Evolutionary conservation across 2,329 filamentous ascomycete species (phyloP).

Genomic region (Trichophyton simii): DNA sequence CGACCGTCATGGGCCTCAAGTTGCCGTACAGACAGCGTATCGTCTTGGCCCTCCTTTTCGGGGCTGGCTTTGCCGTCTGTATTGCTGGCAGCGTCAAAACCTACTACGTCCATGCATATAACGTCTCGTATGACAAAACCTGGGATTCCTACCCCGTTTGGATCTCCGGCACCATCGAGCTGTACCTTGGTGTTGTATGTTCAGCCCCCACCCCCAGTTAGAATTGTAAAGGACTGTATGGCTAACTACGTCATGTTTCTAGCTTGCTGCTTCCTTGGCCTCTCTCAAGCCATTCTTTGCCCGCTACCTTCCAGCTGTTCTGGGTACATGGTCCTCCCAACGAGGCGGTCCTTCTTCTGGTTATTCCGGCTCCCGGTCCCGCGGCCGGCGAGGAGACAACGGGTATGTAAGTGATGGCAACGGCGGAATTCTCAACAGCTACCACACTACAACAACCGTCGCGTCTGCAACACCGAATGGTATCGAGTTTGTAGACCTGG

Average conservation of each 20-base stretch:
- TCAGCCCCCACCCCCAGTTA: too few species aligned
- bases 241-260: not conserved
- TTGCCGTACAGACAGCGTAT: not conserved
- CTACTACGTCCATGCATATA: not conserved
- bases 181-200: conserved; percentile 3
- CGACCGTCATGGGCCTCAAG: not conserved
- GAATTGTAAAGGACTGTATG: not conserved
- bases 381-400: too few species aligned
- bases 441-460: not conserved
- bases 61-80: not conserved
- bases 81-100: not conserved
- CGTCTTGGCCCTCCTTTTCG: not conserved
- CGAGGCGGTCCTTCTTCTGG: not conserved
- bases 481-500: not conserved
- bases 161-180: not conserved
- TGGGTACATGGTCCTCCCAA: not conserved
- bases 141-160: not conserved
- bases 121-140: not conserved
- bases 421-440: not conserved
- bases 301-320: not conserved
- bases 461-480: not conserved
- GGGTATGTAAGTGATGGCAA: not conserved
- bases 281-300: not conserved
- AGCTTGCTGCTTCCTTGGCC: not conserved
- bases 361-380: not conserved